phyloP scores from a whole-genome alignment of 2,329 filamentous ascomycete species.

The Ceratocystis eucalypticola region DNA sequence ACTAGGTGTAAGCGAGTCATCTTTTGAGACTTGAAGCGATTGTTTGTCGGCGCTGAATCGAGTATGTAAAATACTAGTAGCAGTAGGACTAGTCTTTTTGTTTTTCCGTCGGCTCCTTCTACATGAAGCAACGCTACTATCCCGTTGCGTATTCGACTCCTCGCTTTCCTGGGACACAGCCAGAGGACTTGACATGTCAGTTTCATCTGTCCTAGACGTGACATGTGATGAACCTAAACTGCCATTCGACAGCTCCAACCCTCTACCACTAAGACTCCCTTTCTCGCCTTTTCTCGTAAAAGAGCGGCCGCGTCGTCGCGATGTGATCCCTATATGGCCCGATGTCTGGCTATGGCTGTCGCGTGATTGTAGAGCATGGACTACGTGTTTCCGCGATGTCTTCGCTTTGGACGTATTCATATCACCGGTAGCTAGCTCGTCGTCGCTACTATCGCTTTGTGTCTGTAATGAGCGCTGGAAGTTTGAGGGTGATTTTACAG shows the following conservation, averaged over 20 bases:
- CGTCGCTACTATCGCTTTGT: slow-evolving; percentile 5
- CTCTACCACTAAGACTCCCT: no score
- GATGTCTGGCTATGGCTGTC: background rate
- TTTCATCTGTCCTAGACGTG: background rate
- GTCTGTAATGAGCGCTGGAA: background rate
- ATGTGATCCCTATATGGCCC: slow-evolving; percentile 1
- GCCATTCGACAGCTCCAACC: no score
- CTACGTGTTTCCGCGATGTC: background rate
- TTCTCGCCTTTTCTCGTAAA: background rate
- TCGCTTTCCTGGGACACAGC: background rate
- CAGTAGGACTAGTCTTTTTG: background rate
- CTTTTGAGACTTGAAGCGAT: background rate
- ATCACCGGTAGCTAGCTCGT: slow-evolving; percentile 13
- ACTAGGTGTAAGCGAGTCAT: background rate
- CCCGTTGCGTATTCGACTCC: background rate
- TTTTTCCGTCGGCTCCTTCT: no score
- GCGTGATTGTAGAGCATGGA: background rate
- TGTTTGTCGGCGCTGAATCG: background rate
- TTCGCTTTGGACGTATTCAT: background rate
- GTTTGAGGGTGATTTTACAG: background rate
- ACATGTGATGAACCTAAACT: background rate
- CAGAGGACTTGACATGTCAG: background rate
- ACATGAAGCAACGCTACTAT: background rate
- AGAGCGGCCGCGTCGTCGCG: background rate
- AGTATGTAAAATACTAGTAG: background rate